Percentiles rank a stretch among this genome's conserved stretches.
Conservation (phyloP, 2,329 filamentous ascomycete species). For the Ilyonectria robusta region DNA sequence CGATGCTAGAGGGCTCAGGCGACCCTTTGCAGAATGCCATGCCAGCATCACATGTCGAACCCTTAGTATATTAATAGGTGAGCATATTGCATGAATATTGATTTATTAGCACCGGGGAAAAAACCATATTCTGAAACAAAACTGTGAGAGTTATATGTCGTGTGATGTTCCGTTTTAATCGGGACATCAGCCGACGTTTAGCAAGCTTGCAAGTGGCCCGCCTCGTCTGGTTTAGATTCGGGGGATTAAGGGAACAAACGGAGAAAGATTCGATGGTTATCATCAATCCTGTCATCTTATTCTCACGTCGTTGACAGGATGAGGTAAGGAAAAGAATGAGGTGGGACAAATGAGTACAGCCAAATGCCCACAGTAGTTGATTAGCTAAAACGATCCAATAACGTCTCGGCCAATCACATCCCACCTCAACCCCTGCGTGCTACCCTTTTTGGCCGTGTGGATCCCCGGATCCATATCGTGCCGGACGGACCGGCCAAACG, state of each 20-base stretch:
- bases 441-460: slow-evolving; percentile 9
- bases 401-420: not conserved
- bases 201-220: not conserved
- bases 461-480: not conserved
- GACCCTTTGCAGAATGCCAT: not conserved
- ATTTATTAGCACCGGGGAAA: not conserved
- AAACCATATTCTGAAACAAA: not conserved
- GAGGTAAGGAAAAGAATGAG: not conserved
- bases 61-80: not conserved
- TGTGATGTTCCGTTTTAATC: not conserved
- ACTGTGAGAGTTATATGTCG: not conserved
- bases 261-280: not conserved
- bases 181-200: not conserved
- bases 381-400: not conserved
- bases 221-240: too few relatives aligned
- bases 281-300: not conserved
- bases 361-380: not conserved
- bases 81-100: too few relatives aligned
- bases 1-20: not conserved
- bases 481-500: slow-evolving; percentile 1
- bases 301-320: too few relatives aligned
- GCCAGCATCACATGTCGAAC: not conserved
- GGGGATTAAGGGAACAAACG: not conserved
- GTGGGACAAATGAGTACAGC: not conserved
- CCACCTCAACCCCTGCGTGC: not conserved